A percentile compares a stretch with the other conserved stretches of the same genome.
Evolutionary conservation across 352 stramenopile species (phyloP).

Genomic region (Pythium aquatile): DNA sequence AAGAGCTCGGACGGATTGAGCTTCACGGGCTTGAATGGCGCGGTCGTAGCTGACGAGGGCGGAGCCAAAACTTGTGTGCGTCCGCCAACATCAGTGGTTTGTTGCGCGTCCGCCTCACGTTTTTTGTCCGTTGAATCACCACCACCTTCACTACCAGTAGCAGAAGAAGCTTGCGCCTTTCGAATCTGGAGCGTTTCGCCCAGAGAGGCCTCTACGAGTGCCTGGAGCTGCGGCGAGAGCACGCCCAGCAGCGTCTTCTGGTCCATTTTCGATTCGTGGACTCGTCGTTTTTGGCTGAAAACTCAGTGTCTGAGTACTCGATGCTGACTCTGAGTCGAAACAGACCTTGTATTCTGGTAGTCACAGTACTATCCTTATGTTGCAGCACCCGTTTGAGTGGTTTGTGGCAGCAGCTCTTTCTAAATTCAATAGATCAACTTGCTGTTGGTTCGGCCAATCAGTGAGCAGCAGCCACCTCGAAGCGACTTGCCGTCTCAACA

Average conservation of each 20-base stretch:
- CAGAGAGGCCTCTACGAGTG: constrained; percentile 60
- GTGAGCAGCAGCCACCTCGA: neutral
- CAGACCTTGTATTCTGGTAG: constrained; percentile 4
- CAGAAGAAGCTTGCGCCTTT: constrained; percentile 6
- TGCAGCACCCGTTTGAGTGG: constrained; percentile 9
- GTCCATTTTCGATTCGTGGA: constrained; percentile 8
- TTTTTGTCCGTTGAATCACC: neutral
- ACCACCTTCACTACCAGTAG: neutral
- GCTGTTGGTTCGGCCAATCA: constrained; percentile 19
- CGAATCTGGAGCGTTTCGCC: constrained; percentile 35
- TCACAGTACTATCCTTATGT: constrained; percentile 17
- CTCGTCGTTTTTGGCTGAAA: neutral
- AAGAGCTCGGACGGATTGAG: constrained; percentile 68
- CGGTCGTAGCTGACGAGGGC: neutral
- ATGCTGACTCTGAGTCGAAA: constrained; percentile 5
- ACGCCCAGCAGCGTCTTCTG: constrained; percentile 43
- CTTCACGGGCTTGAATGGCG: constrained; percentile 10
- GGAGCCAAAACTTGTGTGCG: neutral
- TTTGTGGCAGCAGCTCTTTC: constrained; percentile 22
- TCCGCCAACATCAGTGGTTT: neutral
- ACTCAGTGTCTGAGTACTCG: neutral
- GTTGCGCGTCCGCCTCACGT: neutral
- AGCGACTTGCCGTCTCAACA: constrained; percentile 24
- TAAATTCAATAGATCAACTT: neutral
- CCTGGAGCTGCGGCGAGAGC: constrained; percentile 63